Percentiles rank a stretch among this genome's conserved stretches.
phyloP scores from a whole-genome alignment of 1,284 basidiomycete genomes.

The Grifola frondosa region DNA sequence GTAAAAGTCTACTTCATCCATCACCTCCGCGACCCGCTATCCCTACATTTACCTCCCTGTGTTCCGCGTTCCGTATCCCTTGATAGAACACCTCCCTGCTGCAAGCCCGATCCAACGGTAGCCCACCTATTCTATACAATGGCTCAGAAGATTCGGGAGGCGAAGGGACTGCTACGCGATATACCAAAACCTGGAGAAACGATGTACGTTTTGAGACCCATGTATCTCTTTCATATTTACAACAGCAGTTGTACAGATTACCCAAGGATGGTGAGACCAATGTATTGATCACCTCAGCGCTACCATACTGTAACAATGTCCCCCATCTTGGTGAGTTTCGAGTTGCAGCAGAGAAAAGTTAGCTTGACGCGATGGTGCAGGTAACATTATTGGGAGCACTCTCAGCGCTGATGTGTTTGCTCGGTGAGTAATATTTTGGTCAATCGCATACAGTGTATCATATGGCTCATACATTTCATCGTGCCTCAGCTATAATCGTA shows the following conservation, averaged over 20 bases:
- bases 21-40: background rate
- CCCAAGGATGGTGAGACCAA: slow-evolving; percentile 86
- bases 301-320: slow-evolving; percentile 99
- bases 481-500: slow-evolving; percentile 64
- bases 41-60: background rate
- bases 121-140: slow-evolving; percentile 32
- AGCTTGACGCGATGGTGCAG: slow-evolving; percentile 36
- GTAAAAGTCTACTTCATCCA: background rate
- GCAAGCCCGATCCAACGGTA: background rate
- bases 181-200: slow-evolving; percentile 36
- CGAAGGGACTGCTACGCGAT: slow-evolving; percentile 59
- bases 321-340: slow-evolving; percentile 82
- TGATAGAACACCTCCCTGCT: too few relatives aligned
- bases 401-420: slow-evolving; percentile 97
- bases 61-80: background rate
- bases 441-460: slow-evolving; percentile 32
- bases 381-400: slow-evolving; percentile 97
- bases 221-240: background rate
- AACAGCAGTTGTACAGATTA: slow-evolving; percentile 47
- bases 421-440: slow-evolving; percentile 54
- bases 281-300: slow-evolving; percentile 90
- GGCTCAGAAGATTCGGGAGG: slow-evolving; percentile 66
- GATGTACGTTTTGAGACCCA: slow-evolving; percentile 25
- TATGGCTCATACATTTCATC: slow-evolving; percentile 4
- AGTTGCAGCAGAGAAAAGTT: slow-evolving; percentile 5